Evolutionary conservation across 2,329 filamentous ascomycete genomes (phyloP).

Genomic region (Colletotrichum navitas): DNA sequence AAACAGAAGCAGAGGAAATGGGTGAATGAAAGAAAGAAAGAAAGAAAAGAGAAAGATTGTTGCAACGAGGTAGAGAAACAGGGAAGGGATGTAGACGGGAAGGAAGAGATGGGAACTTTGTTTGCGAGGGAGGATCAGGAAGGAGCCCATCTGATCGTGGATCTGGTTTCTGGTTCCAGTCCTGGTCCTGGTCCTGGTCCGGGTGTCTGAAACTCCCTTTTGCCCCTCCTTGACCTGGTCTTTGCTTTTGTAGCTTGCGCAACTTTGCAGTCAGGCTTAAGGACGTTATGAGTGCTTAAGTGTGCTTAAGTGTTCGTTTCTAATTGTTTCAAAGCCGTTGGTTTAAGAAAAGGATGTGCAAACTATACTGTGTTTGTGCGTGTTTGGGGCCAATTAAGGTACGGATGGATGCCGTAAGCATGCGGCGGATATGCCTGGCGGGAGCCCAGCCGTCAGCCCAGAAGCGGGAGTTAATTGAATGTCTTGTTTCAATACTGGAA

Average conservation of each 20-base stretch:
- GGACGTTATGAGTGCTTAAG: background rate
- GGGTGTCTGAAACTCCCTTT: background rate
- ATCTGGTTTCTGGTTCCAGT: background rate
- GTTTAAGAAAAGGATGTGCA: background rate
- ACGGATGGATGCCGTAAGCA: background rate
- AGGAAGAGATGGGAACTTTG: background rate
- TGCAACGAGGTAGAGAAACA: too few relatives aligned
- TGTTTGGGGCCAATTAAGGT: background rate
- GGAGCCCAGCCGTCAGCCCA: constrained; percentile 19
- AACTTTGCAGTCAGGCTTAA: constrained; percentile 32
- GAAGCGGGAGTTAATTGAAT: constrained; percentile 36
- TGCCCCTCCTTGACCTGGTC: constrained; percentile 14
- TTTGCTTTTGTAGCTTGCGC: background rate
- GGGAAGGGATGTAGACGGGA: too few relatives aligned
- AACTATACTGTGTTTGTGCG: constrained; percentile 16
- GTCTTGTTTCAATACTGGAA: constrained; percentile 26
- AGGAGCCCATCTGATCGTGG: background rate
- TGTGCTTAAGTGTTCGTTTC: constrained; percentile 5
- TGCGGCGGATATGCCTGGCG: constrained; percentile 6
- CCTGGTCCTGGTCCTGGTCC: background rate
- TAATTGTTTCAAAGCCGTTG: constrained; percentile 3
- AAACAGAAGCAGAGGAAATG: background rate
- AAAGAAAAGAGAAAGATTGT: too few relatives aligned
- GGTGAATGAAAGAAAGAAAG: background rate
- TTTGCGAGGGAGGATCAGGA: background rate